A percentile compares a stretch with the other conserved stretches of the same genome.
phyloP scores from a whole-genome alignment of 2,329 filamentous ascomycete species.

The Aureobasidium sp. region DNA sequence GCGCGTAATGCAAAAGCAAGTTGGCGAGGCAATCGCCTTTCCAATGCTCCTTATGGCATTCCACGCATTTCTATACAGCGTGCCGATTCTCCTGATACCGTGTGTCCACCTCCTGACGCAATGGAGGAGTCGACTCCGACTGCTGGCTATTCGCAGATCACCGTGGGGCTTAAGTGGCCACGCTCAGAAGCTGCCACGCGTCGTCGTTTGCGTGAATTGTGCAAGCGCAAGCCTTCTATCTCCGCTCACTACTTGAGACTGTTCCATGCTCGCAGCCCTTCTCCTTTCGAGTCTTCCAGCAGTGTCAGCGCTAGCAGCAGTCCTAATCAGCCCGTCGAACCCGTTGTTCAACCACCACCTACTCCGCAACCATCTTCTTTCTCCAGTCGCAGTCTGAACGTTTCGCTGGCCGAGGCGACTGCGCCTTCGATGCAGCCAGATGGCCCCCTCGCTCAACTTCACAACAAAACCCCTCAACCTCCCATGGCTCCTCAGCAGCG shows the following conservation, averaged over 20 bases:
- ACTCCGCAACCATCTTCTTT: conserved; percentile 30
- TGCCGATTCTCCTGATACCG: conserved; percentile 38
- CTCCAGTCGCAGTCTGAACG: conserved; percentile 44
- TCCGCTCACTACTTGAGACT: conserved; percentile 59
- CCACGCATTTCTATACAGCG: conserved; percentile 22
- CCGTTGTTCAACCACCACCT: background rate
- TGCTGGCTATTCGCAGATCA: conserved; percentile 22
- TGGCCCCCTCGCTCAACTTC: conserved; percentile 41
- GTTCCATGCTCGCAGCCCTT: conserved; percentile 53
- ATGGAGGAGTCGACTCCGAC: conserved; percentile 40
- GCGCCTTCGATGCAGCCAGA: conserved; percentile 46
- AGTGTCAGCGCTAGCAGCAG: conserved; percentile 19
- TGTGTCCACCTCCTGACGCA: conserved; percentile 37
- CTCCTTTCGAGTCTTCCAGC: conserved; percentile 43
- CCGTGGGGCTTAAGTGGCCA: conserved; percentile 45
- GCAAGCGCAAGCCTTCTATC: conserved; percentile 55
- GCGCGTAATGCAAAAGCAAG: conserved; percentile 54
- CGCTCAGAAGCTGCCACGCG: conserved; percentile 52
- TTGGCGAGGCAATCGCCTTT: conserved; percentile 46
- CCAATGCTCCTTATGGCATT: conserved; percentile 23
- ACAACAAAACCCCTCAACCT: conserved; percentile 29
- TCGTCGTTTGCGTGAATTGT: conserved; percentile 51
- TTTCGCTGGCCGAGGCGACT: conserved; percentile 46
- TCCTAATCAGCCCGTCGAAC: background rate
- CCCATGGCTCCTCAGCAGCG: conserved; percentile 25